Base-by-base conservation (phyloP, 192 early-diverging fungal genomes). In the Rhizoclosmatium sp. region DNA sequence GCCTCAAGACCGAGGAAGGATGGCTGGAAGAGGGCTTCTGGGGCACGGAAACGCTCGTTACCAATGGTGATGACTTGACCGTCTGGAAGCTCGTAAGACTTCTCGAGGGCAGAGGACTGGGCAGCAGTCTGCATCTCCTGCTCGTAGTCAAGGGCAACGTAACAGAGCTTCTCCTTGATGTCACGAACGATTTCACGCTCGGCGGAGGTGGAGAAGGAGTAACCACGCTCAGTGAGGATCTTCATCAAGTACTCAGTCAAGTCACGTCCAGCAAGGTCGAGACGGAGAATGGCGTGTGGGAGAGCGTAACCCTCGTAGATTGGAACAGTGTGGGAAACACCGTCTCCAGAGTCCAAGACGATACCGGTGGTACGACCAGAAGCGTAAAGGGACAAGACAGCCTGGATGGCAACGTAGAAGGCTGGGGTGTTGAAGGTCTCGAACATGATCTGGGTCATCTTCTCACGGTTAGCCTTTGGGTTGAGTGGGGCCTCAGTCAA, bases 381-480 rank as follows among this genome's bases (percentile, higher is more conserved):
- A 67, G 97, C 95, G 85, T 97, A 98, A 48, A 98, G 91, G 81
- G 98, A 95, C 46, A 99, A 90, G 4, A 97, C 98, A 65, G 97
- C 96, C 85, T 97, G 96, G 85, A 97, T 98, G 82, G 92, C 90
- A 70, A 99, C 96, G 86, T 98, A 99, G 92, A 98, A 97, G 69
- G 95, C 98, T 75, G 95, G 95, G 60, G 92, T 90, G 85, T 96
- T 96, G 92, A 98, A 98, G 80, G 95, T 95, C 90, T 98, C 98
- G 81, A 98, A 99, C 96, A 98, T 98, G 84, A 99, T 97, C 88
- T 99, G 95, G 78, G 94, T 95, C 96, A 98, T 98, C 93, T 97
- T 97, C 85, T 98, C 97, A 83, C 98, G 95, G 92, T 99, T 98
- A 81, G 91, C 92, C 91, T 97, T 97, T 83, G 96, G 95, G 92